Conservation (phyloP, 768 basidiomycete species). For the Mycena latifolia region DNA sequence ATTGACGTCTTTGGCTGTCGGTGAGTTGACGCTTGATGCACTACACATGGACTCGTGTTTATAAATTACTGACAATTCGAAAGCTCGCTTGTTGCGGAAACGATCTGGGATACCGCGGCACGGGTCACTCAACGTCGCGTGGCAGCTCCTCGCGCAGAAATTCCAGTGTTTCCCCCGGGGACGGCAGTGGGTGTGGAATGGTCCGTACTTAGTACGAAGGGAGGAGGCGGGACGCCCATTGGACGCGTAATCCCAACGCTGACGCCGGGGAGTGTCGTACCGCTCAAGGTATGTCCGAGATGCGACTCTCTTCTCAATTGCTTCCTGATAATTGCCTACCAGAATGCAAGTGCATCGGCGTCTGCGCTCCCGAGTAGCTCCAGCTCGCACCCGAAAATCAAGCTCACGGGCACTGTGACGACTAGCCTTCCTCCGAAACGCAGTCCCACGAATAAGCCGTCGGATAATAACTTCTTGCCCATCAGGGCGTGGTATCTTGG, state of each 20-base stretch:
- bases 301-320: not conserved
- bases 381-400: too few relatives aligned
- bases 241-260: not conserved
- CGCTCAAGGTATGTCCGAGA: not conserved
- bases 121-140: not conserved
- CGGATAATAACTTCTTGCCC: slow-evolving; percentile 26
- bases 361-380: not conserved
- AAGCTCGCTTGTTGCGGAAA: slow-evolving; percentile 2
- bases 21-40: too few relatives aligned
- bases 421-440: not conserved
- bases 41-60: not conserved
- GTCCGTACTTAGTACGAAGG: not conserved
- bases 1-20: not conserved
- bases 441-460: not conserved
- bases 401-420: not conserved
- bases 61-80: not conserved
- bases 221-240: not conserved
- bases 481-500: slow-evolving; percentile 44
- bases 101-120: not conserved
- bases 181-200: too few relatives aligned
- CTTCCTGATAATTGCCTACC: not conserved
- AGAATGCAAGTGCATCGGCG: not conserved
- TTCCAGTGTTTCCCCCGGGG: not conserved
- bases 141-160: not conserved
- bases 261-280: not conserved